phyloP scores from a whole-genome alignment of 1,284 basidiomycete genomes.

The Irpex sp. region DNA sequence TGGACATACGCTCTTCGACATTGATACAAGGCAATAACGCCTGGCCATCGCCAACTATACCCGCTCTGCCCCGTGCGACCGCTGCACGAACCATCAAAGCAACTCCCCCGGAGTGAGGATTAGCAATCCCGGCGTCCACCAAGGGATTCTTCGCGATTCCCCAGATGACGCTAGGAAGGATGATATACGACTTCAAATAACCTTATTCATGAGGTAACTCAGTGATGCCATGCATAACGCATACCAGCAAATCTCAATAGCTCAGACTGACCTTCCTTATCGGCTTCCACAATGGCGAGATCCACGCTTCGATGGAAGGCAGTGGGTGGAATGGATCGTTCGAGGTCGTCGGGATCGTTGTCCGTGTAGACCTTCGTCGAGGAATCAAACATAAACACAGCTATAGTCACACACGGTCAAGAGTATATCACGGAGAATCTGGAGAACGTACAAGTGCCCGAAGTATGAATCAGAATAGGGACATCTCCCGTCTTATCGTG shows the following conservation, averaged over 20 bases:
- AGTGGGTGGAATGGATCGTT: conserved; percentile 19
- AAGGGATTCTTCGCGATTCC: conserved; percentile 31
- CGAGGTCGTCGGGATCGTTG: conserved; percentile 27
- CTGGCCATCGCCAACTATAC: conserved; percentile 27
- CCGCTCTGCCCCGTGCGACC: conserved; percentile 28
- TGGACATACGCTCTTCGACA: conserved; percentile 23
- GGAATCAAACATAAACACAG: conserved; percentile 32
- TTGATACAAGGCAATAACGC: conserved; percentile 26
- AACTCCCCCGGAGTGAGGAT: conserved; percentile 30
- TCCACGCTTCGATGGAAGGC: conserved; percentile 25
- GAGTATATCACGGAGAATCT: not conserved
- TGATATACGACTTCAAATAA: conserved; percentile 32
- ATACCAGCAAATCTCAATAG: not conserved
- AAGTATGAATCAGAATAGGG: conserved; percentile 50
- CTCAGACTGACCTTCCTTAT: conserved; percentile 21
- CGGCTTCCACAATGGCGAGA: conserved; percentile 21
- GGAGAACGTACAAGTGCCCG: conserved; percentile 23
- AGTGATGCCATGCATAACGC: not conserved
- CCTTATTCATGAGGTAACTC: conserved; percentile 20
- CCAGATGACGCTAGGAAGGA: conserved; percentile 36
- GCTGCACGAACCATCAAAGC: conserved; percentile 24
- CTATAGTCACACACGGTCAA: conserved; percentile 22
- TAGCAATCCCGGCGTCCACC: conserved; percentile 32
- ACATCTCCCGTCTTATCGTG: conserved; percentile 37
- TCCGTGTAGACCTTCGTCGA: conserved; percentile 33